Base-by-base conservation (phyloP, 225 moss, liverwort and hornwort genomes). In the Climacium dendroides region DNA sequence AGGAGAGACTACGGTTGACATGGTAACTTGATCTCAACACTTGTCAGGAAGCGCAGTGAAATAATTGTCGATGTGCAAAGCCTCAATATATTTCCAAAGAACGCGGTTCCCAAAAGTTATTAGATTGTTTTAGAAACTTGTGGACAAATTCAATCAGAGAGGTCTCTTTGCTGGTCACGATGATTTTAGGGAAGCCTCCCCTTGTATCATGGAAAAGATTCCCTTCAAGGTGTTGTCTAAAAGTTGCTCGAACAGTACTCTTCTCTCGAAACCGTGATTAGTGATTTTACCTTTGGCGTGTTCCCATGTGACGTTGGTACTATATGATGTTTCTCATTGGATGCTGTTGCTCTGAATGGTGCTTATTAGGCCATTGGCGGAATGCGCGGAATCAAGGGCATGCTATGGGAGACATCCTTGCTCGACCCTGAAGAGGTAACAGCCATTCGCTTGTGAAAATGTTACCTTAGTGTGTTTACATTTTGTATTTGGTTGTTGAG, bases 381-480 rank as follows among this genome's bases (percentile, higher is more conserved):
- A 87, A 97, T 96, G 96, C 92, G 95, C 41, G 97, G 97, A 73
- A 97, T 96, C 87, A 97, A 94, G 72, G 96, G 95, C 85, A 93
- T 96, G 95, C 65, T 97, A 5, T 97, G 96, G 97, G 92, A 97
- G 90, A 94, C 95, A 54, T 97, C 95, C 53, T 86, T 97, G 80
- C 90, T 97, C 59, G 96, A 97, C 72, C 92, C 96, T 73, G 95
- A 97, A 74, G 97, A 96, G 94, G 91, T 88, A 59, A 79, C 39
- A 60, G 50, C 75, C n/a, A 8, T 48, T 61, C 37, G 35, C 16
- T 65, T 7, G 82, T 81, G 66, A 34, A 34, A 59, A 5, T 43
- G 32, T 39, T 59, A 7, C n/a, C n/a, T n/a, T n/a, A n/a, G n/a
- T 70, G 47, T 19, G 13, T 34, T 15, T 47, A 11, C 41, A 74